Evolutionary conservation across 805 yeast species (phyloP).

Genomic region (Saccharomycopsis sp.): DNA sequence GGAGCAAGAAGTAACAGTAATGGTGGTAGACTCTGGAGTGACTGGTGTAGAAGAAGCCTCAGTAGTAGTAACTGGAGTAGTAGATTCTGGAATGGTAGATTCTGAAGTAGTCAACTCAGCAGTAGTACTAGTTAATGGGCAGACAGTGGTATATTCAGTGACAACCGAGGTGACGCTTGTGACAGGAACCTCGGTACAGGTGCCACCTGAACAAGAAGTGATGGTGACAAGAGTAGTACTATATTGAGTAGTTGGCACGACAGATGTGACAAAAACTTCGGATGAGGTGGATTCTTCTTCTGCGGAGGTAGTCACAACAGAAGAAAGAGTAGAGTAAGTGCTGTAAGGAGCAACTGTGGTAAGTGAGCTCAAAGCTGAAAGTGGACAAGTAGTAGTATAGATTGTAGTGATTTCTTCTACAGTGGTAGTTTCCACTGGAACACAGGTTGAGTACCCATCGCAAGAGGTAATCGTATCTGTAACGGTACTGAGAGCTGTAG

Average conservation of each 20-base stretch:
- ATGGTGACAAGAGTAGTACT: not conserved
- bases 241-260: not conserved
- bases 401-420: conserved; percentile 4
- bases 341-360: not conserved
- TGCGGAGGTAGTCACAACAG: conserved; percentile 4
- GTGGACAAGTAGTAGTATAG: conserved; percentile 19
- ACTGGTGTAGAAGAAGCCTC: not conserved
- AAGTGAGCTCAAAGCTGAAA: conserved; percentile 2
- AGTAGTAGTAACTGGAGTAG: conserved; percentile 9
- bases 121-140: not conserved
- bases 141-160: not conserved
- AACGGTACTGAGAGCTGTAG: conserved; percentile 5
- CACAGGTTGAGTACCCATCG: conserved; percentile 12
- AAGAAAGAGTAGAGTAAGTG: not conserved
- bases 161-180: not conserved
- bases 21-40: conserved; percentile 1
- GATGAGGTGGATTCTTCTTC: not conserved
- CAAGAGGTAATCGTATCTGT: conserved; percentile 20
- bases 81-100: conserved; percentile 4
- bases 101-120: not conserved
- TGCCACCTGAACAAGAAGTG: not conserved
- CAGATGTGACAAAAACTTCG: not conserved
- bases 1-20: not conserved
- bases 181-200: not conserved
- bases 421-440: conserved; percentile 12